These are phyloP conservation scores for Vickermania ingenoplastis DNA, from an alignment of 208 protist species.

Conservation along the genomic window DNA sequence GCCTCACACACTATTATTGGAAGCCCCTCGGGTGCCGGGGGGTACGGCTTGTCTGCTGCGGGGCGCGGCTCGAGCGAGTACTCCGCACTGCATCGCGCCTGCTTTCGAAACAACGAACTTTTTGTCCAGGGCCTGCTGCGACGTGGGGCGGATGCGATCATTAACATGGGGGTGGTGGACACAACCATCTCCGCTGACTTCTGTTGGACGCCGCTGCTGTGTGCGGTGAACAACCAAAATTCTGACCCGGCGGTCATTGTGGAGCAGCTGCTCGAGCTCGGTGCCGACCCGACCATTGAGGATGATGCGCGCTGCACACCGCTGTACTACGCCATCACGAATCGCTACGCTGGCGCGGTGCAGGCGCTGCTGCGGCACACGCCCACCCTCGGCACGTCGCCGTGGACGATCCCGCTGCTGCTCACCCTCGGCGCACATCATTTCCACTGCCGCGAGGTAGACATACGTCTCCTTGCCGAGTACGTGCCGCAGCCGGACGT, in stretches of 20 bases:
- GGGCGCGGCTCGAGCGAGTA: constrained; percentile 2
- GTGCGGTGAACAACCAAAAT: constrained; percentile 85
- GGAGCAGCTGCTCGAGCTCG: constrained; percentile 40
- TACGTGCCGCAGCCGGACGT: constrained; percentile 44
- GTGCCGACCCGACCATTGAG: constrained; percentile 52
- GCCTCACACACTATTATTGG: background rate
- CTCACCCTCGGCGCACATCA: constrained; percentile 68
- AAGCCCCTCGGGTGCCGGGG: background rate
- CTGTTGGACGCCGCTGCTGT: constrained; percentile 82
- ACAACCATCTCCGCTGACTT: constrained; percentile 31
- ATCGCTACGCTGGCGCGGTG: constrained; percentile 61
- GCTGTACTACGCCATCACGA: constrained; percentile 87
- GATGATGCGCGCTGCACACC: constrained; percentile 77
- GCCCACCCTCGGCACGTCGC: constrained; percentile 40
- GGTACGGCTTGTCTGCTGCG: background rate
- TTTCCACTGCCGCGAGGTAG: constrained; percentile 49
- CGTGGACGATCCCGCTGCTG: constrained; percentile 50
- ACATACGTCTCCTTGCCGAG: constrained; percentile 56
- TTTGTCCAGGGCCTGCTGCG: constrained; percentile 73
- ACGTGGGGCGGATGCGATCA: constrained; percentile 58
- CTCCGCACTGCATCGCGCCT: constrained; percentile 73
- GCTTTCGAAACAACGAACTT: constrained; percentile 75
- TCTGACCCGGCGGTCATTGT: constrained; percentile 67
- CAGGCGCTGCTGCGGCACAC: constrained; percentile 43
- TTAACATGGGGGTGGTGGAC: constrained; percentile 66